These are phyloP conservation scores for Tulasnella sp. DNA, from an alignment of 768 basidiomycete genomes.

Conservation along the genomic window DNA sequence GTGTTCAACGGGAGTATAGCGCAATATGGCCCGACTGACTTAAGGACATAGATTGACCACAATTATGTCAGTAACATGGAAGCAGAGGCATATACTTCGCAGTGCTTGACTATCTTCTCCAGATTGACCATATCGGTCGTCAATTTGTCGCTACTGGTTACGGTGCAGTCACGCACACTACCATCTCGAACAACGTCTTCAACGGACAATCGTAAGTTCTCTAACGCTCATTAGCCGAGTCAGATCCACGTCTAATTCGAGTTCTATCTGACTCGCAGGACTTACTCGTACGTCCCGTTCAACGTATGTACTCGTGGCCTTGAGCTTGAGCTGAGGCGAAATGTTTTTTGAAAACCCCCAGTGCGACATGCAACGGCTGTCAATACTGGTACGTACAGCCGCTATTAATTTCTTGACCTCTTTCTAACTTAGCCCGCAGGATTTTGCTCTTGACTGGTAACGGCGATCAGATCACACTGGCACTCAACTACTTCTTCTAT, in stretches of 20 bases:
- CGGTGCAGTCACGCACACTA: not conserved
- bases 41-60: no score
- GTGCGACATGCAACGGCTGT: not conserved
- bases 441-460: not conserved
- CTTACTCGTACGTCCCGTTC: no score
- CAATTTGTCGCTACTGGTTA: slow-evolving; percentile 14
- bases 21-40: no score
- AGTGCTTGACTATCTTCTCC: no score
- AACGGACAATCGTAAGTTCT: not conserved
- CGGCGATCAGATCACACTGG: slow-evolving; percentile 4
- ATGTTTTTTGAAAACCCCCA: not conserved
- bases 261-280: no score
- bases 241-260: no score
- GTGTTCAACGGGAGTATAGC: no score
- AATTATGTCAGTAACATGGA: no score
- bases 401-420: no score
- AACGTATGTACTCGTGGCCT: no score
- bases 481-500: not conserved
- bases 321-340: not conserved
- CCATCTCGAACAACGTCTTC: slow-evolving; percentile 14
- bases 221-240: no score
- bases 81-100: no score
- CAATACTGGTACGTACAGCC: slow-evolving; percentile 3
- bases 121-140: slow-evolving; percentile 9
- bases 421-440: not conserved